Evolutionary conservation across 2,329 filamentous ascomycete species (phyloP), one percentile per base, ranked within the genome.

Genomic region (Fusarium dimerum): DNA sequence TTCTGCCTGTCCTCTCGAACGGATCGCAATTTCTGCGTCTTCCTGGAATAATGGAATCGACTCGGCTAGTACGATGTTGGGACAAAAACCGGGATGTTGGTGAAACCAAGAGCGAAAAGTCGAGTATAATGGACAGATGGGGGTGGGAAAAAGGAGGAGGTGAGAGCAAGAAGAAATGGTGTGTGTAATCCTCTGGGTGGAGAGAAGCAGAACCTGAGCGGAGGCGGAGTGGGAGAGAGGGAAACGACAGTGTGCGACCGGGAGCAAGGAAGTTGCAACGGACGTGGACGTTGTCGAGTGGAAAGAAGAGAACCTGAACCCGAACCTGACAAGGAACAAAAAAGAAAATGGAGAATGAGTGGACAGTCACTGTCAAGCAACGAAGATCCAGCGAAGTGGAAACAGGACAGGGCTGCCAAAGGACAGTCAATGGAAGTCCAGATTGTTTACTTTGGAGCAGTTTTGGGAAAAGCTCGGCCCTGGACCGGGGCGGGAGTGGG

Each of bases 371-470:
- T 26, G 20, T 26, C 20, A 26, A 26, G 20, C 20, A 26, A 45
- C 47, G 50, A 56, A 41, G 29, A 18, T 16, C 29, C 16, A 34
- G 43, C 29, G 38, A 45, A 18, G 16, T 12, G 47, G 39, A 32
- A 41, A 43, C 47, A 38, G 15, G 32, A 26, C 40, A n/a, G 30
- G 16, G 7, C 15, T 39, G 48, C 26, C 17, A 12, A 9, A 18
- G 43, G 41, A 16, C 40, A 47, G 15, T 39, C 36, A 34, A 39
- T 32, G 38, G 12, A 43, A 39, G 29, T 16, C 7, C 17, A 48
- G 50, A 45, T 54, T 64, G 61, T 64, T 64, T 64, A 64, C 61
- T 64, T 62, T 47, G 48, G 51, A 52, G 59, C 51, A 51, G 57
- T 64, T 64, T 26, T 63, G 54, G 60, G 61, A 38, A 57, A 63